Percentiles rank a stretch among this genome's conserved stretches.
phyloP scores from a whole-genome alignment of 2,329 filamentous ascomycete species.

The Nannizziopsis arthrosporioides region DNA sequence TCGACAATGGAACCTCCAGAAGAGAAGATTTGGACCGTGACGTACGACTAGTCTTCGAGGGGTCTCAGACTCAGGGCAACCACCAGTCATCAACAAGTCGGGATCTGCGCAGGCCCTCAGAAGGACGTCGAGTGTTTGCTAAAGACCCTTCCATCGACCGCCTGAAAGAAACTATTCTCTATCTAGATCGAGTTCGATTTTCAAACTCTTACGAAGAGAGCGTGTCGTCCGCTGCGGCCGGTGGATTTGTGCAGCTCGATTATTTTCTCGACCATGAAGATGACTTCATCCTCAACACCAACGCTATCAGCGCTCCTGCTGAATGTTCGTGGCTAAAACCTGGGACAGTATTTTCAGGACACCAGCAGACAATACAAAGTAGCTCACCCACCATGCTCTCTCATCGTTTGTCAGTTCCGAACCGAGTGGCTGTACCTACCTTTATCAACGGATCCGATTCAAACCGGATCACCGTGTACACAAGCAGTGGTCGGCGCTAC shows the following conservation, averaged over 20 bases:
- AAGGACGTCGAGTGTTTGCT: constrained; percentile 28
- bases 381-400: constrained; percentile 20
- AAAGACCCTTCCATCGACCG: constrained; percentile 27
- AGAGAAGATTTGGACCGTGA: constrained; percentile 9
- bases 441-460: constrained; percentile 28
- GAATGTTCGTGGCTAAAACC: constrained; percentile 51
- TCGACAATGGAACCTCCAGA: constrained; percentile 23
- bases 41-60: neutral
- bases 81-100: constrained; percentile 12
- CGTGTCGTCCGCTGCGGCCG: constrained; percentile 41
- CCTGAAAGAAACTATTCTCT: constrained; percentile 50
- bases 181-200: constrained; percentile 47
- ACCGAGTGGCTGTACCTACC: constrained; percentile 24
- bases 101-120: constrained; percentile 23
- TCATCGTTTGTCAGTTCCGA: constrained; percentile 22
- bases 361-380: constrained; percentile 44
- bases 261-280: constrained; percentile 41
- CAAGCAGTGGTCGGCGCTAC: constrained; percentile 28
- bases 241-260: constrained; percentile 43
- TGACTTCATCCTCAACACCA: constrained; percentile 49
- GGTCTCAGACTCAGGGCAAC: neutral
- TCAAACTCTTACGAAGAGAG: constrained; percentile 45
- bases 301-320: constrained; percentile 39
- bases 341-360: constrained; percentile 50
- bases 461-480: constrained; percentile 28